Conservation (phyloP, 176 grass and related monocot genomes). For the Oryza brachyantha region DNA sequence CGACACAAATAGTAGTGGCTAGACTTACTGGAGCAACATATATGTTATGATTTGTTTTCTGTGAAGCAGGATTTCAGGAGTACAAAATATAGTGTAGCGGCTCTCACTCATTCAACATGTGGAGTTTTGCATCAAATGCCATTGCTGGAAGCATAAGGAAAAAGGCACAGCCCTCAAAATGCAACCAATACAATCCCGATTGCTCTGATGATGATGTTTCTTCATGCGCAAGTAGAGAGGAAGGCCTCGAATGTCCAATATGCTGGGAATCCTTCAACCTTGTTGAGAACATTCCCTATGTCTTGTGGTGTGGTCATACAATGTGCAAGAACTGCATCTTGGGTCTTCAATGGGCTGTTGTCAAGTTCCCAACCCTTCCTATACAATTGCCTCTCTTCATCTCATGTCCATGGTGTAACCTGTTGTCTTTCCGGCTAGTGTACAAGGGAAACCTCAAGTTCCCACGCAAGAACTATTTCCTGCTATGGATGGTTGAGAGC, state of each 20-base stretch:
- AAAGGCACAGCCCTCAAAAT: constrained; percentile 35
- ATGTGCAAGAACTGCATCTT: constrained; percentile 97
- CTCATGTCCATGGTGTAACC: constrained; percentile 87
- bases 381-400: constrained; percentile 81
- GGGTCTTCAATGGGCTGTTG: constrained; percentile 77
- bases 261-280: constrained; percentile 97
- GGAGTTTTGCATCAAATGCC: constrained; percentile 62
- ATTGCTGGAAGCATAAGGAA: constrained; percentile 56
- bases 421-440: constrained; percentile 65
- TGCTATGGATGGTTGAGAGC: constrained; percentile 95
- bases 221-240: constrained; percentile 75
- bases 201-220: constrained; percentile 84
- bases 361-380: constrained; percentile 71
- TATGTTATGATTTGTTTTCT: constrained; percentile 21
- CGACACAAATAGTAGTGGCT: not conserved
- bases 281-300: constrained; percentile 87
- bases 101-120: constrained; percentile 29
- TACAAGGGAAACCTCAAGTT: constrained; percentile 83
- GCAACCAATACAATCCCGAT: constrained; percentile 41
- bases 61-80: constrained; percentile 6
- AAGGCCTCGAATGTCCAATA: constrained; percentile 91
- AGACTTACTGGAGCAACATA: not conserved
- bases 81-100: constrained; percentile 3
- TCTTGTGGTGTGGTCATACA: constrained; percentile 94
- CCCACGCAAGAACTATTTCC: constrained; percentile 86